Evolutionary conservation across 345 rosid genomes (phyloP), one percentile per base, ranked within the genome.

Genomic region (Erodium maritimum): DNA sequence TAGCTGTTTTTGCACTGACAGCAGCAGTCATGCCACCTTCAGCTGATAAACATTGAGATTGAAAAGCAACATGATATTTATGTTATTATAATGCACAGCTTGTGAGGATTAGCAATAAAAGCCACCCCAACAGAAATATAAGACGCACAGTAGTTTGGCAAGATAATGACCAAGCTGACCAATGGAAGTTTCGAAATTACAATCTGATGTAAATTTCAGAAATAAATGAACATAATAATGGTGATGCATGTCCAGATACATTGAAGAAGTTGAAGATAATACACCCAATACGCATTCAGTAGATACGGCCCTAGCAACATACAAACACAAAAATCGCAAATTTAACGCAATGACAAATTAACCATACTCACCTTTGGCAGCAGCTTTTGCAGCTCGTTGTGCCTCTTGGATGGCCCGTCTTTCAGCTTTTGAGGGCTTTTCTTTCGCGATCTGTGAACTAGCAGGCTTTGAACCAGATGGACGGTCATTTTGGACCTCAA

Each of bases 381-480:
- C 85, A 17, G 87, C 94, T 72, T 87, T 90, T 55, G 90, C 95
- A 67, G 96, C 93, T 52, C 96, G 72, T 67, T 91, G 98, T 59
- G 95, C 86, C 75, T 91, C 96, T 70, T 88, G 98, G 70, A 88
- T 59, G 19, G 98, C 90, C 60, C 96, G 84, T 67, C 96, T 84
- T 71, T 91, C 96, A 56, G 96, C 95, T 78, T 88, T 91, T 1
- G 93, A 76, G 42, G 90, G 79, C 64, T 91, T 86, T 75, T 88
- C 85, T 72, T 91, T 91, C 76, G 80, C 60, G 2, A 90, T 56
- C 70, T 88, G 83, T 25, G 85, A 67, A 42, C 42, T 72, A 58
- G 71, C 64, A 68, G 71, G 72, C 50, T 88, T 85, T 25, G 85
- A 67, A 42, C 45, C 70, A 60, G 71, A 60, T 65, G 71, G 71